These are phyloP conservation scores for Botrytis pseudocinerea DNA, from an alignment of 2,329 filamentous ascomycete genomes.

Conservation along the genomic window DNA sequence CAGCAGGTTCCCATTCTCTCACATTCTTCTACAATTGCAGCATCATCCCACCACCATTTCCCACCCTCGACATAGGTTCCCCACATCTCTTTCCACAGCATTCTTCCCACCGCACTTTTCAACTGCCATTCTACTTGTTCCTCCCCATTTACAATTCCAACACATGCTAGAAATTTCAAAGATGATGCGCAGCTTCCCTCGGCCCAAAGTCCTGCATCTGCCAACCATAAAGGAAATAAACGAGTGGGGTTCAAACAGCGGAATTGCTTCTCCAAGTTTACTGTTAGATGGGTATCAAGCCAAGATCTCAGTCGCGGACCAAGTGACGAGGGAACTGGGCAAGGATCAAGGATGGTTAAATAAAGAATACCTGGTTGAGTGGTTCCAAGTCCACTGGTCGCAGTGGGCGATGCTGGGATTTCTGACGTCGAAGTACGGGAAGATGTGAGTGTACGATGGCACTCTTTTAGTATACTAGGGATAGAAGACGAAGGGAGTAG, in stretches of 20 bases:
- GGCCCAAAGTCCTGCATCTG: constrained; percentile 53
- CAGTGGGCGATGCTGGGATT: not conserved
- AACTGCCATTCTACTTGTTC: constrained; percentile 46
- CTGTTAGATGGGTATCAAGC: constrained; percentile 61
- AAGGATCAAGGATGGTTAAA: constrained; percentile 62
- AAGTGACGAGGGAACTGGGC: constrained; percentile 55
- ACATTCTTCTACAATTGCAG: constrained; percentile 56
- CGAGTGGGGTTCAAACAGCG: constrained; percentile 60
- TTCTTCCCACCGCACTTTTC: constrained; percentile 53
- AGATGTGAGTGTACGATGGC: constrained; percentile 56
- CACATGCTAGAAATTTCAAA: constrained; percentile 33
- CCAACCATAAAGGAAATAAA: constrained; percentile 60
- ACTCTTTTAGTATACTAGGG: constrained; percentile 55
- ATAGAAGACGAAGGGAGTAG: constrained; percentile 58
- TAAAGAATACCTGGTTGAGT: constrained; percentile 52
- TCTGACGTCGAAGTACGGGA: constrained; percentile 10
- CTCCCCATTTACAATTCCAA: constrained; percentile 25
- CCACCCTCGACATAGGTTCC: constrained; percentile 44
- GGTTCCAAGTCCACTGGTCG: not conserved
- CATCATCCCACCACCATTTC: constrained; percentile 64
- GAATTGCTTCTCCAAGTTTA: constrained; percentile 59
- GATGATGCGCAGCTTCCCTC: constrained; percentile 34
- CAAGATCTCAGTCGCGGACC: constrained; percentile 60
- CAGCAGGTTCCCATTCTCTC: constrained; percentile 54
- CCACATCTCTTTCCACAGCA: constrained; percentile 64